Conservation (phyloP, 2,329 filamentous ascomycete genomes). For the Pyricularia sp. region DNA sequence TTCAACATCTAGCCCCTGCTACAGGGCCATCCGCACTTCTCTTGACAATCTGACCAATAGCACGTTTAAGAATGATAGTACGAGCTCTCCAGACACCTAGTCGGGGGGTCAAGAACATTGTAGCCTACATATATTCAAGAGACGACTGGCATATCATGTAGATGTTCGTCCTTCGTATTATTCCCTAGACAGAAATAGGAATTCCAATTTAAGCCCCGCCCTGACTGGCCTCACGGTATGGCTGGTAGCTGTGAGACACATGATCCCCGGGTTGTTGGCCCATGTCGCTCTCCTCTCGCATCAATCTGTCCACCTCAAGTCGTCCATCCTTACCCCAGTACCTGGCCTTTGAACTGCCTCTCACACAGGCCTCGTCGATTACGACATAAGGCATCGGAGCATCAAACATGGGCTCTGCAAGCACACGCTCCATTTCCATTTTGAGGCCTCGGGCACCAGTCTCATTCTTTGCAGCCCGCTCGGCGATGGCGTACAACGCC, state of each 20-base stretch:
- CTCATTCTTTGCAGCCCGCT: slow-evolving; percentile 41
- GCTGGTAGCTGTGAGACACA: slow-evolving; percentile 22
- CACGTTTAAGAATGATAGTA: not conserved
- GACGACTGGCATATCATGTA: not conserved
- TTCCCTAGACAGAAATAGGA: not conserved
- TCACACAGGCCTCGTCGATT: slow-evolving; percentile 57
- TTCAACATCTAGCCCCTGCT: not conserved
- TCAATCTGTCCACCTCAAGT: slow-evolving; percentile 54
- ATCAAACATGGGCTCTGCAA: slow-evolving; percentile 72
- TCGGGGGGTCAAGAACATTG: not conserved
- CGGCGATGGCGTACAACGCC: slow-evolving; percentile 70
- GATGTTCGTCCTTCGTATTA: not conserved
- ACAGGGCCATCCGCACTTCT: not conserved
- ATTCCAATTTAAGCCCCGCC: slow-evolving; percentile 26
- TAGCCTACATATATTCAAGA: not conserved
- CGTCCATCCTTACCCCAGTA: slow-evolving; percentile 60
- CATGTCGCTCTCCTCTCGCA: slow-evolving; percentile 46
- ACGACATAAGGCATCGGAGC: slow-evolving; percentile 64
- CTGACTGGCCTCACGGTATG: slow-evolving; percentile 31
- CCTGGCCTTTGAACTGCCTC: slow-evolving; percentile 42
- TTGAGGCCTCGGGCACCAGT: slow-evolving; percentile 72
- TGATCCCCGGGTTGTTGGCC: slow-evolving; percentile 9
- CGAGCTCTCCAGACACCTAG: too few relatives aligned
- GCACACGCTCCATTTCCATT: slow-evolving; percentile 67
- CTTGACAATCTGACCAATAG: not conserved